These are phyloP conservation scores for Huntiella decipiens DNA, from an alignment of 2,329 filamentous ascomycete species.

Conservation along the genomic window DNA sequence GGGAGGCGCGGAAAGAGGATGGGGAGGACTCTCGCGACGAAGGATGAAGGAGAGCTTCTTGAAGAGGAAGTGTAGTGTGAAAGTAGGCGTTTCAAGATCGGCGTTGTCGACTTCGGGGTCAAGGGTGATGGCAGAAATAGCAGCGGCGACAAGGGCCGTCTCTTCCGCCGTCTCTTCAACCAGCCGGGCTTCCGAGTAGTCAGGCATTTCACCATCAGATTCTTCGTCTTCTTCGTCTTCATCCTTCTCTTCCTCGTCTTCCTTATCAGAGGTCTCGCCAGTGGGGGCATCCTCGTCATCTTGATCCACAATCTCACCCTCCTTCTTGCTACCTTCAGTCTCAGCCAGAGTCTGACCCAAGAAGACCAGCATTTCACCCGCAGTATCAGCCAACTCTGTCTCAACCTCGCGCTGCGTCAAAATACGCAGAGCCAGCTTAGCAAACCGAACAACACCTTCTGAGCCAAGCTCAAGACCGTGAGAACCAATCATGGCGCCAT, in stretches of 20 bases:
- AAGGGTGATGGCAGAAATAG: not conserved
- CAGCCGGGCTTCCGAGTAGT: no score
- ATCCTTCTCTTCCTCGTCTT: slow-evolving; percentile 25
- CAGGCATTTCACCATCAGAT: no score
- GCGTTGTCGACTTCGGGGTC: slow-evolving; percentile 9
- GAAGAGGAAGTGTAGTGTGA: slow-evolving; percentile 53
- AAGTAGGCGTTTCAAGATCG: slow-evolving; percentile 11
- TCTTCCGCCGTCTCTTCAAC: slow-evolving; percentile 17
- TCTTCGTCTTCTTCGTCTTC: slow-evolving; percentile 18
- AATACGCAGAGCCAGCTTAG: slow-evolving; percentile 28
- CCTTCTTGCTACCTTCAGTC: slow-evolving; percentile 14
- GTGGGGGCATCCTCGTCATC: slow-evolving; percentile 11
- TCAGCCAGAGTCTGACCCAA: slow-evolving; percentile 40
- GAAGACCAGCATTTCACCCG: slow-evolving; percentile 66
- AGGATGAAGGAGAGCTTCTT: slow-evolving; percentile 60
- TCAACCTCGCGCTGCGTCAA: slow-evolving; percentile 45
- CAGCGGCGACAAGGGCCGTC: slow-evolving; percentile 9
- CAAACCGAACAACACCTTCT: slow-evolving; percentile 43
- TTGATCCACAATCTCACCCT: slow-evolving; percentile 22
- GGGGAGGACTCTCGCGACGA: slow-evolving; percentile 51
- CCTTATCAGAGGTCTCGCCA: slow-evolving; percentile 18
- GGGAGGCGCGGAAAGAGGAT: slow-evolving; percentile 43
- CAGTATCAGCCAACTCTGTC: slow-evolving; percentile 59
- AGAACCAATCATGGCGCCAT: slow-evolving; percentile 46
- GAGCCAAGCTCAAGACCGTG: slow-evolving; percentile 49